phyloP scores from a whole-genome alignment of 768 basidiomycete genomes.

The Rhizopogon sp. region DNA sequence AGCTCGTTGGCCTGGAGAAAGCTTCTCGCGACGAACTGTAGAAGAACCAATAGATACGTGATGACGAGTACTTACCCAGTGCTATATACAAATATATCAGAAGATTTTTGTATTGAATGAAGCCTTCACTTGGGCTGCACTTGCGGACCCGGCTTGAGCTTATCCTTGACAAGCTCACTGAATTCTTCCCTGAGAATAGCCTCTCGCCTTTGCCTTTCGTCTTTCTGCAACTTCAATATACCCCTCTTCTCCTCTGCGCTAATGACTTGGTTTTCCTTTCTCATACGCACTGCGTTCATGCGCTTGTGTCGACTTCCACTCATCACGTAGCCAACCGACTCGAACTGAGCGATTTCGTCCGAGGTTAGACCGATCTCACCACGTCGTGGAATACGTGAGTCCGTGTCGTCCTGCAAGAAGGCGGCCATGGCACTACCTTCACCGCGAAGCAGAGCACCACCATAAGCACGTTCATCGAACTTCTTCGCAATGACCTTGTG shows the following conservation, averaged over 20 bases:
- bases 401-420: conserved; percentile 81
- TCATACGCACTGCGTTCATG: conserved; percentile 98
- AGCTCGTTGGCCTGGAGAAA: conserved; percentile 63
- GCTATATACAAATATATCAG: too few species aligned
- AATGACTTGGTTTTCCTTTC: conserved; percentile 99
- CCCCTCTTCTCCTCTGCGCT: conserved; percentile 97
- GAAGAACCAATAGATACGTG: background rate
- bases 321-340: conserved; percentile 95
- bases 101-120: background rate
- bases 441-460: conserved; percentile 84
- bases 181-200: conserved; percentile 87
- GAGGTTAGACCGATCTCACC: conserved; percentile 96
- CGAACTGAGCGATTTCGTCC: conserved; percentile 82
- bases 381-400: conserved; percentile 91
- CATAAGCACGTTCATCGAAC: conserved; percentile 82
- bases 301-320: conserved; percentile 89
- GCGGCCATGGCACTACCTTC: conserved; percentile 99
- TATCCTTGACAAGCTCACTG: conserved; percentile 74
- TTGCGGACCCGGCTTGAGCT: conserved; percentile 48
- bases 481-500: conserved; percentile 40
- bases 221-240: conserved; percentile 89
- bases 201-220: conserved; percentile 91
- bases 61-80: background rate
- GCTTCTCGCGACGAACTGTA: conserved; percentile 52
- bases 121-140: conserved; percentile 13